Conservation (phyloP, 2,329 filamentous ascomycete species). For the Trichothecium sympodiale region DNA sequence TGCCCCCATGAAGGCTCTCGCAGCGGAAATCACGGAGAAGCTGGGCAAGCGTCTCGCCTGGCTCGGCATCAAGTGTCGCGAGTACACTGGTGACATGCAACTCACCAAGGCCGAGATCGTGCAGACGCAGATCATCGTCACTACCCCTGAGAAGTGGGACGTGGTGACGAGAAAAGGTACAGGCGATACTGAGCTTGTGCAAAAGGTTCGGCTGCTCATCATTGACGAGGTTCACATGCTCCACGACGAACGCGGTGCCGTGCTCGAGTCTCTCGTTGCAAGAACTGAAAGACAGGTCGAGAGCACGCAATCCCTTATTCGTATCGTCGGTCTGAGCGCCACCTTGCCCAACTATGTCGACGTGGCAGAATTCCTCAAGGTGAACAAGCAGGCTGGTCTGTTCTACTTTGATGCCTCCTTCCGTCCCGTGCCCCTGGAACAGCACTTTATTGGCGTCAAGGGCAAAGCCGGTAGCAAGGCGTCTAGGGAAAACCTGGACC, state of each 20-base stretch:
- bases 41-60: conserved; percentile 83
- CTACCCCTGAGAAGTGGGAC: conserved; percentile 98
- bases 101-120: conserved; percentile 93
- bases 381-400: conserved; percentile 82
- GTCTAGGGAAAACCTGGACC: conserved; percentile 81
- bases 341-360: conserved; percentile 95
- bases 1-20: conserved; percentile 96
- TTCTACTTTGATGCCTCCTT: conserved; percentile 98
- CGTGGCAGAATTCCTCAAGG: conserved; percentile 91
- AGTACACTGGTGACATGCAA: conserved; percentile 98
- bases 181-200: conserved; percentile 92
- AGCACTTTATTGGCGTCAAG: conserved; percentile 94
- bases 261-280: conserved; percentile 90
- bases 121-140: conserved; percentile 95
- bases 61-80: conserved; percentile 84
- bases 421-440: conserved; percentile 87
- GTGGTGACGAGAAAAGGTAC: conserved; percentile 95
- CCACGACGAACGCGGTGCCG: conserved; percentile 91
- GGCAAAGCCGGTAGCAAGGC: conserved; percentile 74
- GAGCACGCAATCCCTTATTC: conserved; percentile 93
- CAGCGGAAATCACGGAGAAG: conserved; percentile 93
- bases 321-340: conserved; percentile 88
- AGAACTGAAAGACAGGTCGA: conserved; percentile 94
- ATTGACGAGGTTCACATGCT: conserved; percentile 99
- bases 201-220: conserved; percentile 90